Evolutionary conservation across 331 rosid genomes (phyloP).

Genomic region (Malus hybrid): DNA sequence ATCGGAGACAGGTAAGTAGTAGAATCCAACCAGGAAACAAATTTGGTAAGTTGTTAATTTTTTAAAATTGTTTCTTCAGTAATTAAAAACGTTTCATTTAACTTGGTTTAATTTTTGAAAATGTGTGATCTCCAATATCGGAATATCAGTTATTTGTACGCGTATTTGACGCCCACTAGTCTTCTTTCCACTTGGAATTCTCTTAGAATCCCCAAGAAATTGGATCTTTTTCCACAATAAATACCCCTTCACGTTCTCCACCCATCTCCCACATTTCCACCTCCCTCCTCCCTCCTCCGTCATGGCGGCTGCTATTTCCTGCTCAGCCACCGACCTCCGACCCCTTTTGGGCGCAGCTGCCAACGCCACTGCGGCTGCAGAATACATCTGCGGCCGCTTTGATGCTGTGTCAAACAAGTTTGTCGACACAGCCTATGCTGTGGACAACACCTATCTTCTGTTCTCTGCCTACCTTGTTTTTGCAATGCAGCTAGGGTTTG

Average conservation of each 20-base stretch:
- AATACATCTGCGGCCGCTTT: slow-evolving; percentile 19
- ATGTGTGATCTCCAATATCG: neutral
- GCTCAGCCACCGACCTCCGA: slow-evolving; percentile 45
- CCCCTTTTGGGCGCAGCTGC: slow-evolving; percentile 25
- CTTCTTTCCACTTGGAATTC: neutral
- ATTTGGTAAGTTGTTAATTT: no score
- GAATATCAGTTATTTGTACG: neutral
- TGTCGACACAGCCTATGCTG: slow-evolving; percentile 17
- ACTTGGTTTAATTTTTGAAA: neutral
- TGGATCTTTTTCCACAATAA: neutral
- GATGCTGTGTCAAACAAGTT: slow-evolving; percentile 10
- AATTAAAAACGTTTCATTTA: neutral
- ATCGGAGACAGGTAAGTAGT: neutral
- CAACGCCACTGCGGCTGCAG: slow-evolving; percentile 10
- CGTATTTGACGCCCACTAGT: neutral
- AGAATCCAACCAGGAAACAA: no score
- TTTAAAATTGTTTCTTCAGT: no score
- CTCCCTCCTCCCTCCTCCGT: neutral
- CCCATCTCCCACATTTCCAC: neutral
- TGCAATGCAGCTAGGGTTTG: slow-evolving; percentile 24
- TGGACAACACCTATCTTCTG: slow-evolving; percentile 18
- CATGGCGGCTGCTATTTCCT: slow-evolving; percentile 38
- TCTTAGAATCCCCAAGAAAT: neutral
- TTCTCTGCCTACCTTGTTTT: slow-evolving; percentile 28
- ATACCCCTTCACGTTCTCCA: neutral